phyloP scores from a whole-genome alignment of 768 basidiomycete species.

The Rickenella mellea region DNA sequence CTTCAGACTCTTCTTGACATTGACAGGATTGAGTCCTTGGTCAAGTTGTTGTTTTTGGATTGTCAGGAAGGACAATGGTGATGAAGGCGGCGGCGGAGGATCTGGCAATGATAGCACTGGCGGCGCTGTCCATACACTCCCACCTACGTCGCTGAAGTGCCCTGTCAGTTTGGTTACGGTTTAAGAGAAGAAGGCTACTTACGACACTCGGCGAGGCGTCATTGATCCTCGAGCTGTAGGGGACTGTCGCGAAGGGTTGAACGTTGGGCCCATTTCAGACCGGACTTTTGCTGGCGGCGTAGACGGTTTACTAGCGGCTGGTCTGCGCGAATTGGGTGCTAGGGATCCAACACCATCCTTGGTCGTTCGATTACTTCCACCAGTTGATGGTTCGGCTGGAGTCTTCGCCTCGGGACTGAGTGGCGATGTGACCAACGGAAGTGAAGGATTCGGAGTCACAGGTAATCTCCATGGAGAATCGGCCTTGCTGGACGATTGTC shows the following conservation, averaged over 20 bases:
- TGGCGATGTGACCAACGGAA: conserved; percentile 4
- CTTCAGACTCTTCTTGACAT: conserved; percentile 53
- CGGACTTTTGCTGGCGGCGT: conserved; percentile 13
- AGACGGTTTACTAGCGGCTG: conserved; percentile 11
- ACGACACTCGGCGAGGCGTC: conserved; percentile 39
- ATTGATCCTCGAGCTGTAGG: conserved; percentile 17
- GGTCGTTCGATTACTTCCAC: conserved; percentile 3
- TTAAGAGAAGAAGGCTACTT: conserved; percentile 18
- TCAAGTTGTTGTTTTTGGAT: conserved; percentile 75
- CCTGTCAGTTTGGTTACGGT: not conserved
- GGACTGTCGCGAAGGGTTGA: conserved; percentile 47
- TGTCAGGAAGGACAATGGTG: conserved; percentile 60
- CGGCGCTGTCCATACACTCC: conserved; percentile 54
- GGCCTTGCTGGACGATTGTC: too few relatives aligned
- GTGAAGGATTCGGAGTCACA: not conserved
- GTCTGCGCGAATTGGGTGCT: conserved; percentile 10
- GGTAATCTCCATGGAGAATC: not conserved
- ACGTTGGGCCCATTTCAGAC: conserved; percentile 52
- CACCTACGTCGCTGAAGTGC: conserved; percentile 7
- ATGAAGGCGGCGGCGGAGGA: conserved; percentile 20
- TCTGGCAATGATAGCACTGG: conserved; percentile 40
- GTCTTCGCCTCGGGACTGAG: conserved; percentile 13
- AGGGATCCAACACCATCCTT: not conserved
- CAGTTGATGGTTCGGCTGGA: too few relatives aligned
- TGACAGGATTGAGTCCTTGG: conserved; percentile 29